Percentiles rank a stretch among this genome's conserved stretches.
phyloP scores from a whole-genome alignment of 2,329 filamentous ascomycete species.

The Magnaporthales sp. region DNA sequence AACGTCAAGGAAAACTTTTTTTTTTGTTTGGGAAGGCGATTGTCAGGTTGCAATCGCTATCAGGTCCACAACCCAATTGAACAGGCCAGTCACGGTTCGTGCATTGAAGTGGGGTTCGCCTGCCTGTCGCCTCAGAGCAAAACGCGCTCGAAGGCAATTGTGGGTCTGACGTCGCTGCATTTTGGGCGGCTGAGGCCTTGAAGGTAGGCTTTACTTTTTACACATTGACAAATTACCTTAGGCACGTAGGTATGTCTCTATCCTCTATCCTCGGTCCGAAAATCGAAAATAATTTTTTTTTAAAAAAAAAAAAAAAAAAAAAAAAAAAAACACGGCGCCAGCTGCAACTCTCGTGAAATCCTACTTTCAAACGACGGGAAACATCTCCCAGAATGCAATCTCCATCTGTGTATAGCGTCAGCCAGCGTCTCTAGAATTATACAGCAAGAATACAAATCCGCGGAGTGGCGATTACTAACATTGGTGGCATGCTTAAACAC shows the following conservation, averaged over 20 bases:
- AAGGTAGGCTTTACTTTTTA: no score
- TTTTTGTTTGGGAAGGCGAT: conserved; percentile 5
- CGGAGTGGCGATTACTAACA: conserved; percentile 34
- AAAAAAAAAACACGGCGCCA: background rate
- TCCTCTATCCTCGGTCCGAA: no score
- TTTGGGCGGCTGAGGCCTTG: background rate
- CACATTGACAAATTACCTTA: no score
- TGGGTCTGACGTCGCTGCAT: background rate
- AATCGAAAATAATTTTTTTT: no score
- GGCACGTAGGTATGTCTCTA: no score
- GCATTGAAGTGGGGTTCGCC: background rate
- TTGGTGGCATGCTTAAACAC: conserved; percentile 86
- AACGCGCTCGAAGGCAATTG: background rate
- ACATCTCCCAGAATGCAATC: conserved; percentile 67
- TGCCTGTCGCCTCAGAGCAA: background rate
- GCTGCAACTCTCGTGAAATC: background rate
- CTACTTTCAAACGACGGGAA: background rate
- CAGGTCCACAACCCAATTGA: background rate
- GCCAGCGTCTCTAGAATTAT: conserved; percentile 7
- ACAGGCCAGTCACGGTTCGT: background rate
- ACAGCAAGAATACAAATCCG: background rate
- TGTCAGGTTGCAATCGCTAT: background rate
- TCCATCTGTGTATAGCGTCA: conserved; percentile 48
- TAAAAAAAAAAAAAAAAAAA: no score
- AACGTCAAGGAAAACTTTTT: conserved; percentile 10